Percentiles rank a stretch among this genome's conserved stretches.
phyloP scores from a whole-genome alignment of 1,139 yeast species.

The Pneumocystis jirovecii region DNA sequence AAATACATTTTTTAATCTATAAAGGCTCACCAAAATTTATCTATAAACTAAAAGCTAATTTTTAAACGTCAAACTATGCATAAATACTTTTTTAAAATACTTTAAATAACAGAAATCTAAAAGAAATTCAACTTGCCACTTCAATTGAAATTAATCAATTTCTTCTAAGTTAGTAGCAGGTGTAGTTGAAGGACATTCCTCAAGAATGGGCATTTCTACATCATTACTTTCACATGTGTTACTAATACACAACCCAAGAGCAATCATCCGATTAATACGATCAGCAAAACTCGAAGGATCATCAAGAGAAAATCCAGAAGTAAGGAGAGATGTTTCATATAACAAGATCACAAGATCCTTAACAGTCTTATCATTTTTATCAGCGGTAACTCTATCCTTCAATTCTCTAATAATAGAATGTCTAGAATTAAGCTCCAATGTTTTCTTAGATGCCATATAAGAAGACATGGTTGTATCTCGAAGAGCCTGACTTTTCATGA shows the following conservation, averaged over 20 bases:
- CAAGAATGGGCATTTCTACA: background rate
- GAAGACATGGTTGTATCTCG: conserved; percentile 98
- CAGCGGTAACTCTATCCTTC: conserved; percentile 89
- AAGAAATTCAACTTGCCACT: background rate
- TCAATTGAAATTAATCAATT: background rate
- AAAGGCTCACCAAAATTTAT: background rate
- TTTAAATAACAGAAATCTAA: background rate
- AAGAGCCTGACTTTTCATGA: conserved; percentile 99
- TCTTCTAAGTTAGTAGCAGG: background rate
- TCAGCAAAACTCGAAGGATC: conserved; percentile 96
- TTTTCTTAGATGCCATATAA: conserved; percentile 99
- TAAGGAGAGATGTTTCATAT: conserved; percentile 93
- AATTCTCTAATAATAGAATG: conserved; percentile 91
- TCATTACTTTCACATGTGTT: background rate
- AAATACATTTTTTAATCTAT: background rate
- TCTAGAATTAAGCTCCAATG: conserved; percentile 95
- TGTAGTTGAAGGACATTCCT: background rate
- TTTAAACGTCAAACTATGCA: background rate
- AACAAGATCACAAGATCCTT: conserved; percentile 92
- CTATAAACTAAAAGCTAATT: background rate
- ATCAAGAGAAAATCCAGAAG: conserved; percentile 97
- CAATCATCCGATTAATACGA: conserved; percentile 95
- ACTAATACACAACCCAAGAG: conserved; percentile 95
- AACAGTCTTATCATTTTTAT: conserved; percentile 94
- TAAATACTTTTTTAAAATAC: background rate